Conservation (phyloP, 208 protist species). For the Leishmania mexicana region DNA sequence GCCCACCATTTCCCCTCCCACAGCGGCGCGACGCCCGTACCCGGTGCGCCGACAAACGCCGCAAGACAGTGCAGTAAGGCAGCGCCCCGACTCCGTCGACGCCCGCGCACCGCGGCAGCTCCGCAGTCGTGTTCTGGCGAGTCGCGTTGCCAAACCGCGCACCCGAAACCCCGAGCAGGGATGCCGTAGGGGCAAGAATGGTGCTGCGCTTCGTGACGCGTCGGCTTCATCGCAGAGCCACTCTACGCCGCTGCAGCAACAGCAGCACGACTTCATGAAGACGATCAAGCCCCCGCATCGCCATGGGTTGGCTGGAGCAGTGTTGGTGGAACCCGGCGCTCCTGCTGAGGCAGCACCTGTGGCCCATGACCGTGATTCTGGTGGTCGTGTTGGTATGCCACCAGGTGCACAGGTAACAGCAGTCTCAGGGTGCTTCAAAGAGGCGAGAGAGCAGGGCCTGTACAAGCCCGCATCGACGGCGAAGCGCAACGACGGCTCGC, state of each 20-base stretch:
- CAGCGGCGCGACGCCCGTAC: neutral
- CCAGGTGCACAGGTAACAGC: neutral
- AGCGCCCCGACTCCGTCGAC: neutral
- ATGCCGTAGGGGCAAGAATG: neutral
- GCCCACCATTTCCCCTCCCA: neutral
- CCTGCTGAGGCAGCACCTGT: neutral
- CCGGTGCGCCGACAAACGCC: neutral
- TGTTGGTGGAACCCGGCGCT: neutral
- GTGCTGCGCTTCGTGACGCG: neutral
- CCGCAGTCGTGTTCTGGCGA: slow-evolving; percentile 18
- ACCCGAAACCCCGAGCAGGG: neutral
- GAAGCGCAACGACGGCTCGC: neutral
- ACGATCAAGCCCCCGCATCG: slow-evolving; percentile 29
- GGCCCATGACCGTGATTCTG: neutral
- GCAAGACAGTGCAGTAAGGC: neutral
- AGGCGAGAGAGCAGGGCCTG: neutral
- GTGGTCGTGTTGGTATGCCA: neutral
- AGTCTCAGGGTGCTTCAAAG: neutral
- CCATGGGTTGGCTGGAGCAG: slow-evolving; percentile 11
- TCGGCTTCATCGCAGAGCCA: neutral
- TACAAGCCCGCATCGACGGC: neutral
- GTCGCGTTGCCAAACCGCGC: slow-evolving; percentile 7
- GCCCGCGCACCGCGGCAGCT: slow-evolving; percentile 10
- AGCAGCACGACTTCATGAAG: slow-evolving; percentile 16
- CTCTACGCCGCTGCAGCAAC: neutral